phyloP scores from a whole-genome alignment of 225 moss, liverwort and hornwort species.

The Polytrichum commune region DNA sequence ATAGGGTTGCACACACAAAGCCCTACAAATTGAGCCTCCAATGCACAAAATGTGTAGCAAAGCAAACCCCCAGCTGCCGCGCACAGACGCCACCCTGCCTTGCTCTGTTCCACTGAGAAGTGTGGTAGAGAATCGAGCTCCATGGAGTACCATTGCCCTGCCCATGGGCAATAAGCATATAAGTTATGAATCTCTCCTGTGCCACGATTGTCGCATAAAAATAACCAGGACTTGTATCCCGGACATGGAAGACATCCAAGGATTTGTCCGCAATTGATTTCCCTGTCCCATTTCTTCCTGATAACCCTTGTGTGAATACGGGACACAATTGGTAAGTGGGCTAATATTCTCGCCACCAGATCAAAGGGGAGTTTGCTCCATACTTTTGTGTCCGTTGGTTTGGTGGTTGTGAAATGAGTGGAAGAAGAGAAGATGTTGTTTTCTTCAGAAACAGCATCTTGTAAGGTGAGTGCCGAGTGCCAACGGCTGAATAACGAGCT shows the following conservation, averaged over 20 bases:
- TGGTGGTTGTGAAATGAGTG: background rate
- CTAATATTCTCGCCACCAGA: slow-evolving; percentile 38
- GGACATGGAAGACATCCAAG: slow-evolving; percentile 29
- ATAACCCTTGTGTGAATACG: slow-evolving; percentile 42
- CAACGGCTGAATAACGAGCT: background rate
- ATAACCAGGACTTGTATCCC: slow-evolving; percentile 40
- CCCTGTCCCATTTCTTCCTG: slow-evolving; percentile 44
- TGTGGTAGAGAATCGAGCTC: slow-evolving; percentile 33
- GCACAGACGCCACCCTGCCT: slow-evolving; percentile 47
- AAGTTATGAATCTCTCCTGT: slow-evolving; percentile 43
- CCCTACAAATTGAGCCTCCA: slow-evolving; percentile 44
- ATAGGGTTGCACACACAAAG: slow-evolving; percentile 63
- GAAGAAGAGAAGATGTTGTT: background rate
- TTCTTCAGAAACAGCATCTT: background rate
- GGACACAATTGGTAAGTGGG: slow-evolving; percentile 40
- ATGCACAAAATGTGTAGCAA: slow-evolving; percentile 48
- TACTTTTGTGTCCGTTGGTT: background rate
- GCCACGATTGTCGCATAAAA: slow-evolving; percentile 51
- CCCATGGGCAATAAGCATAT: slow-evolving; percentile 45
- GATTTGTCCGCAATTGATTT: slow-evolving; percentile 35
- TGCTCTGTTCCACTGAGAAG: slow-evolving; percentile 56
- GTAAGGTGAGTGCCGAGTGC: background rate
- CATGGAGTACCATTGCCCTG: slow-evolving; percentile 35
- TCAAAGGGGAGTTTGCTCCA: slow-evolving; percentile 57
- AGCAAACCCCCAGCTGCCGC: slow-evolving; percentile 45